phyloP scores from a whole-genome alignment of 345 rosid species.

The Brassica nigra region DNA sequence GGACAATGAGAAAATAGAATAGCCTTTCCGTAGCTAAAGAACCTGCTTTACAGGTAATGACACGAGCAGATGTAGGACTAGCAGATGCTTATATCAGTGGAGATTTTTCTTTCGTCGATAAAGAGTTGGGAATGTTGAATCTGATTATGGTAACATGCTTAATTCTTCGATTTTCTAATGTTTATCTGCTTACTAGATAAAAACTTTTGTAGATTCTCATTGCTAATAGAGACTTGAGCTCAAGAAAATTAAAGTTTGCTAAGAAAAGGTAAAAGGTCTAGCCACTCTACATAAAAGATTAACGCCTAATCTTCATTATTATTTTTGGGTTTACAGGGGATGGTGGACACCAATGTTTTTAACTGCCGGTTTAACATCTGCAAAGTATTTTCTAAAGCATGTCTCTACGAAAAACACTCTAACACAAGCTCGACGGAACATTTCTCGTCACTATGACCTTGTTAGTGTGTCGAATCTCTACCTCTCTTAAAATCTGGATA shows the following conservation, averaged over 20 bases:
- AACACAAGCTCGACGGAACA: conserved; percentile 64
- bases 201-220: conserved; percentile 39
- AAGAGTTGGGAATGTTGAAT: conserved; percentile 69
- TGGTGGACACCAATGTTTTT: conserved; percentile 85
- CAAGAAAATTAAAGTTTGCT: conserved; percentile 39
- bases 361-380: conserved; percentile 63
- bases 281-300: too few relatives aligned
- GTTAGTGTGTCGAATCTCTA: conserved; percentile 33
- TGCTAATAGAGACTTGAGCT: conserved; percentile 55
- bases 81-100: conserved; percentile 85
- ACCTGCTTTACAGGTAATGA: conserved; percentile 55
- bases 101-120: conserved; percentile 73
- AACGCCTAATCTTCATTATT: too few relatives aligned
- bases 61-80: conserved; percentile 88
- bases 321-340: conserved; percentile 49
- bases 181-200: too few relatives aligned
- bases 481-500: neutral
- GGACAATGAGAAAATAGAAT: too few relatives aligned
- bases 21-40: too few relatives aligned
- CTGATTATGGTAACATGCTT: conserved; percentile 53
- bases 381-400: conserved; percentile 65
- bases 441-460: conserved; percentile 57
- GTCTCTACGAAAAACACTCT: conserved; percentile 61
- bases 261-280: conserved; percentile 52
- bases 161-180: neutral